Conservation (phyloP, 129 eudicot species). For the Centrapalus pauciflorus region DNA sequence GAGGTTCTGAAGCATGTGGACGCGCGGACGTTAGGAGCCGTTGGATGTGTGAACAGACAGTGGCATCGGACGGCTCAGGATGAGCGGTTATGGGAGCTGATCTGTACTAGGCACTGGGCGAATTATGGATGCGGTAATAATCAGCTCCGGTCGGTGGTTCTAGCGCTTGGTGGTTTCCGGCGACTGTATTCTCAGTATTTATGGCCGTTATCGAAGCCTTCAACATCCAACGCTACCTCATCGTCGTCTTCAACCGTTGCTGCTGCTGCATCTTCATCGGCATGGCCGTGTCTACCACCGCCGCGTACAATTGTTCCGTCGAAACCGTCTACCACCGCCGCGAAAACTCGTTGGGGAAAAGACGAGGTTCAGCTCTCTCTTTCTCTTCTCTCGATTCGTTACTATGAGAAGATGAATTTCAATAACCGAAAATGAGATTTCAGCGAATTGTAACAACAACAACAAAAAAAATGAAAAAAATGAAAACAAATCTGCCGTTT, state of each 20-base stretch:
- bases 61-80: constrained; percentile 76
- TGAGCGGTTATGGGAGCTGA: constrained; percentile 93
- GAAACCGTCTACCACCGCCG: constrained; percentile 14
- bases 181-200: constrained; percentile 69
- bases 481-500: background rate
- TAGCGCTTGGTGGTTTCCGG: constrained; percentile 88
- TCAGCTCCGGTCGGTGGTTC: constrained; percentile 80
- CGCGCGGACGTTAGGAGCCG: constrained; percentile 63
- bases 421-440: constrained; percentile 37
- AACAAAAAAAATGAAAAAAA: background rate
- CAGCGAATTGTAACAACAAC: background rate
- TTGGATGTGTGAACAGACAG: constrained; percentile 69
- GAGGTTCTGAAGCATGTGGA: constrained; percentile 85
- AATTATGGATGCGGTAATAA: constrained; percentile 42
- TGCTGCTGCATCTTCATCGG: constrained; percentile 26
- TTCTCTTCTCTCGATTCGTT: constrained; percentile 72
- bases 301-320: constrained; percentile 33
- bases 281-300: constrained; percentile 51
- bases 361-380: constrained; percentile 84
- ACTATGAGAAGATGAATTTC: constrained; percentile 80
- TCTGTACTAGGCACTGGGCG: constrained; percentile 68
- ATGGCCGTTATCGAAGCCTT: constrained; percentile 65
- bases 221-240: constrained; percentile 8
- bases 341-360: constrained; percentile 75
- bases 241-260: constrained; percentile 26